Evolutionary conservation across 2,329 filamentous ascomycete species (phyloP), one percentile per base, ranked within the genome.

Genomic region (Botrytis medusae): DNA sequence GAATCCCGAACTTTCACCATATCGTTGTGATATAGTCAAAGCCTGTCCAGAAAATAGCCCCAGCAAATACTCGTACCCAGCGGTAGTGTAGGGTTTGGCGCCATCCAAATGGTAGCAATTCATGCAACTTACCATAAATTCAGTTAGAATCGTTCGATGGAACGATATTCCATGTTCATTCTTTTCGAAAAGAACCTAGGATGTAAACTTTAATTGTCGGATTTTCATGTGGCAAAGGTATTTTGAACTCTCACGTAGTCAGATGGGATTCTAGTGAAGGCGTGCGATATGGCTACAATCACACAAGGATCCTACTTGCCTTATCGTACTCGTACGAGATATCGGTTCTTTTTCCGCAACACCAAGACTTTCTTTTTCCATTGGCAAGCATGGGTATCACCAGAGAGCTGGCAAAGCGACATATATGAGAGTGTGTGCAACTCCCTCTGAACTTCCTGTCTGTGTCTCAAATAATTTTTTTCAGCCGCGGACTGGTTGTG

Each of bases 211-310:
- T 16, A 37, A 34, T 46, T 51, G 20, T 37, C 14, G 22, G 22
- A 2, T 25, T 18, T 25, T 14, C 5, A 18, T n/a, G 63, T 65
- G 44, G 63, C 20, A 34, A 65, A 29, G 37, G 12, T 25, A 25
- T 1, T 46, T 25, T 34, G 29, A 2, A 64, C 18, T 25, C 18
- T 25, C 25, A 54, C 34, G 25, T 9, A 16, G 29, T 40, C 18
- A 32, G 37, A 16, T 57, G 48, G 22, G 59, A 63, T 25, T 22
- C 12, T 46, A 65, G 59, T 18, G 10, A 71, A 71, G 69, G 22
- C 59, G 69, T 71, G 59, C 59, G 59, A 64, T 51, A 20, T 64
- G 32, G 59, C 44, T 40, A n/a, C n/a, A 54, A 40, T 64, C 69
- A 51, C 48, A 57, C 9, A 40, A 69, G 65, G 22, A 4, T 22